Evolutionary conservation across 2,329 filamentous ascomycete species (phyloP), one percentile per base, ranked within the genome.

Genomic region (Clarireedia hainanense): DNA sequence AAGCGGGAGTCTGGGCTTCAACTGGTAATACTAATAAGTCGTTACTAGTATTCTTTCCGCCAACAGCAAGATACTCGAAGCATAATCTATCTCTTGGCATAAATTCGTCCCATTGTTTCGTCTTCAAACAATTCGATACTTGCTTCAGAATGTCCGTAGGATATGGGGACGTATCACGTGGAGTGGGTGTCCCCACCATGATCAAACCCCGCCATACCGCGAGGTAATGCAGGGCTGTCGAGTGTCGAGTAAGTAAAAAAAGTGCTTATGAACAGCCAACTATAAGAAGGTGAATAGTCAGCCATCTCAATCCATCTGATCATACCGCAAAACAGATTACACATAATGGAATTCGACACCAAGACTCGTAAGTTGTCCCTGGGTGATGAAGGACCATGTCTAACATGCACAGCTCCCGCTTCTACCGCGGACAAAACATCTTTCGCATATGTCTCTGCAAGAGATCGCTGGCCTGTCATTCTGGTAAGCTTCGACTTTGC

Each of bases 401-500:
- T 55, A 60, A 40, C 49, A 45, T 27, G 6, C 15, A 24, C 65
- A 95, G 89, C 86, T 47, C 84, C 83, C 59, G 95, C 86, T 70
- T 79, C 78, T 64, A 97, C 91, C 39, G 84, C 80, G 65, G 91
- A 97, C 75, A 82, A 81, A 66, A 88, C 79, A 43, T 96, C 91
- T 48, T 97, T 97, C 70, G 94, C 88, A 52, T 90, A 85, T 71
- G 78, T 85, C 58, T 96, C 94, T 7, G 92, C 89, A 36, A 80
- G 86, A 67, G 86, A 91, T 63, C 80, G 94, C 70, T 99, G 92
- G 94, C 94, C 94, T 15, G 79, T 96, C 56, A 99, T 99, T 68
- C 75, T 99, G 65, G 90, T 95, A 66, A 70, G 55, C 23, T 36
- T 1, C 15, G 23, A 5, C 4, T 20, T 20, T 23, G 27, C 12